Conservation (phyloP, 306 rosid species). For the Castanea mollissima region DNA sequence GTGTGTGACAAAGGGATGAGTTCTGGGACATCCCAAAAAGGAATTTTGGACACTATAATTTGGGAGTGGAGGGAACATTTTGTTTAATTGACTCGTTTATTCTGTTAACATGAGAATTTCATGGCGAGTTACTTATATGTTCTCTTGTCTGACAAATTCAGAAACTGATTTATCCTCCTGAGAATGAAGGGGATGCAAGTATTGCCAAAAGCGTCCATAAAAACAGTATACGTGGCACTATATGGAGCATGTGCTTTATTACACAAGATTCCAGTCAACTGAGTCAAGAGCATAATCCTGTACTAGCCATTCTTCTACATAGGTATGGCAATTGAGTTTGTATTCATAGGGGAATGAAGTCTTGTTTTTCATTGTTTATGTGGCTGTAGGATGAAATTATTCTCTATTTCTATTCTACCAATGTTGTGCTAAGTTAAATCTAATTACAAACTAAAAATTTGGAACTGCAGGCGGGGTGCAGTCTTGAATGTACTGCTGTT, state of each 20-base stretch:
- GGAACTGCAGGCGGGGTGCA: slow-evolving; percentile 56
- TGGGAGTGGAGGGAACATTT: not conserved
- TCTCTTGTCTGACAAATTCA: slow-evolving; percentile 36
- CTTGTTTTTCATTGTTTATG: slow-evolving; percentile 12
- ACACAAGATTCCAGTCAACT: slow-evolving; percentile 54
- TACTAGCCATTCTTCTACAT: slow-evolving; percentile 79
- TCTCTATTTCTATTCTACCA: slow-evolving; percentile 20
- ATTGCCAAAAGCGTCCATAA: slow-evolving; percentile 45
- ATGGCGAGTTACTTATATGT: slow-evolving; percentile 7
- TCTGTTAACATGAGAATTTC: not conserved
- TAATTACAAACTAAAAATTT: slow-evolving; percentile 7
- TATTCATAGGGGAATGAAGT: not conserved
- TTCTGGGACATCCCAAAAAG: not conserved
- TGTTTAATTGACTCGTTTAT: not conserved
- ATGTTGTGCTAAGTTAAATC: slow-evolving; percentile 16
- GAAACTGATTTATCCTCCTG: slow-evolving; percentile 72
- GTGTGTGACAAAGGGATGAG: not conserved
- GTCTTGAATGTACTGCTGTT: slow-evolving; percentile 63
- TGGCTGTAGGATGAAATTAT: slow-evolving; percentile 20
- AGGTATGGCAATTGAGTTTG: slow-evolving; percentile 44
- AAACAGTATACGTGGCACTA: slow-evolving; percentile 59
- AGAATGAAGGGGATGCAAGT: slow-evolving; percentile 52
- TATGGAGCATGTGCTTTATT: slow-evolving; percentile 96
- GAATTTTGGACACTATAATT: not conserved
- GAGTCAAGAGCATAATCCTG: slow-evolving; percentile 66